Conservation (phyloP, 495 filamentous ascomycete genomes). For the Xylaria acuta region DNA sequence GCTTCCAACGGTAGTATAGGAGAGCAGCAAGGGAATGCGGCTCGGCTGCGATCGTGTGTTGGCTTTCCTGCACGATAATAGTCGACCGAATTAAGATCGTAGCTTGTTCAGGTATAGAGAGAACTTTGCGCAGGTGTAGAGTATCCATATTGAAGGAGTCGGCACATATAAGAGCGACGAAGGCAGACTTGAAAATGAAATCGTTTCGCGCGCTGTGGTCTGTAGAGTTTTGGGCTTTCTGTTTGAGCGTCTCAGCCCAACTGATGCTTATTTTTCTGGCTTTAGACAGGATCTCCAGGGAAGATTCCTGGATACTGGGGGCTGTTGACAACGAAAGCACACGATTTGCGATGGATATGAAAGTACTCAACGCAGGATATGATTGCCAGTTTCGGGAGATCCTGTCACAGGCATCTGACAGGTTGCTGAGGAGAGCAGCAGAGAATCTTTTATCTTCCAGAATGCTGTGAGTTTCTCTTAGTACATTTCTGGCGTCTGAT, state of each 20-base stretch:
- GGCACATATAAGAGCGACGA: conserved; percentile 44
- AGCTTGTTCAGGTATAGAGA: conserved; percentile 18
- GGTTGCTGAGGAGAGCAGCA: conserved; percentile 9
- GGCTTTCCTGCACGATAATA: conserved; percentile 42
- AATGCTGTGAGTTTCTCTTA: conserved; percentile 21
- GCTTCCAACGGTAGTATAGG: conserved; percentile 34
- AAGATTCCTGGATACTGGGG: not conserved
- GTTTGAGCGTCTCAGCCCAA: conserved; percentile 36
- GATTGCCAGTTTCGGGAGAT: conserved; percentile 57
- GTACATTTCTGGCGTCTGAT: not conserved
- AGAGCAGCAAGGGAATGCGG: not conserved
- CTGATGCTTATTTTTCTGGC: conserved; percentile 33
- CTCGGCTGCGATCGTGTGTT: not conserved
- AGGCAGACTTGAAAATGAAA: conserved; percentile 35
- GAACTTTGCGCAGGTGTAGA: conserved; percentile 28
- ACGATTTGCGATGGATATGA: conserved; percentile 43
- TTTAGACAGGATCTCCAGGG: conserved; percentile 27
- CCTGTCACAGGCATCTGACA: conserved; percentile 31
- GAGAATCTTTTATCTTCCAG: conserved; percentile 15
- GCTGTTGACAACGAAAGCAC: conserved; percentile 41
- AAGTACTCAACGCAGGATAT: conserved; percentile 38
- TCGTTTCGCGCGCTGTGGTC: conserved; percentile 20
- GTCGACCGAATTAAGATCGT: not conserved
- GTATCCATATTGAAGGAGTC: conserved; percentile 41
- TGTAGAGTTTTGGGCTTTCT: conserved; percentile 26